Evolutionary conservation across 2,329 filamentous ascomycete species (phyloP).

Genomic region (Chrysoporthe puriensis): DNA sequence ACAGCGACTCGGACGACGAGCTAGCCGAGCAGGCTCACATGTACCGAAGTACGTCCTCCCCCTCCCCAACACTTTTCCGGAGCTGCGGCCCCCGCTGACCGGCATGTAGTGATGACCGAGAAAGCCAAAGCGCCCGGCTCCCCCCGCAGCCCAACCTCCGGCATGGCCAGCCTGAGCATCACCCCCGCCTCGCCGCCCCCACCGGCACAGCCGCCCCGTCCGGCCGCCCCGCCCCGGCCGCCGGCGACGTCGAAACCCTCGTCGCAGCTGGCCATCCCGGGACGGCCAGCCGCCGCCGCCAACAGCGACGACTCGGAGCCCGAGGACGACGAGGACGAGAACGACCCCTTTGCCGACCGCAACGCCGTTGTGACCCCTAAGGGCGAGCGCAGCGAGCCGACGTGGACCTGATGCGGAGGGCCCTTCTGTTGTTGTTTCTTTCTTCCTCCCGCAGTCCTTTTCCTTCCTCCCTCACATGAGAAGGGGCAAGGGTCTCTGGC

Average conservation of each 20-base stretch:
- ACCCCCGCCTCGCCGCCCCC: slow-evolving; percentile 39
- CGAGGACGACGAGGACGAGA: slow-evolving; percentile 74
- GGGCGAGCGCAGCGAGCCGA: slow-evolving; percentile 44
- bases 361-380: slow-evolving; percentile 62
- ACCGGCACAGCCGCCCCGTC: slow-evolving; percentile 42
- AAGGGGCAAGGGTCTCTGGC: neutral
- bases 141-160: slow-evolving; percentile 45
- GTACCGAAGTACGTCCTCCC: slow-evolving; percentile 57
- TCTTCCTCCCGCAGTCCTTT: neutral
- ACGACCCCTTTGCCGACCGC: slow-evolving; percentile 84
- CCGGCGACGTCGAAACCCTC: slow-evolving; percentile 53
- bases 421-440: neutral
- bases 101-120: slow-evolving; percentile 52
- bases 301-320: slow-evolving; percentile 52
- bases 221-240: slow-evolving; percentile 52
- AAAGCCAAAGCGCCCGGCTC: slow-evolving; percentile 54
- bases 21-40: slow-evolving; percentile 68
- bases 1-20: slow-evolving; percentile 72
- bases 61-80: neutral
- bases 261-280: slow-evolving; percentile 51
- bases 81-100: neutral
- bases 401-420: slow-evolving; percentile 34
- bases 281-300: slow-evolving; percentile 47
- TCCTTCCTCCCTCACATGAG: neutral
- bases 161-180: slow-evolving; percentile 51